Base-by-base conservation (phyloP, 306 rosid species). In the Cucurbita ficifolia region DNA sequence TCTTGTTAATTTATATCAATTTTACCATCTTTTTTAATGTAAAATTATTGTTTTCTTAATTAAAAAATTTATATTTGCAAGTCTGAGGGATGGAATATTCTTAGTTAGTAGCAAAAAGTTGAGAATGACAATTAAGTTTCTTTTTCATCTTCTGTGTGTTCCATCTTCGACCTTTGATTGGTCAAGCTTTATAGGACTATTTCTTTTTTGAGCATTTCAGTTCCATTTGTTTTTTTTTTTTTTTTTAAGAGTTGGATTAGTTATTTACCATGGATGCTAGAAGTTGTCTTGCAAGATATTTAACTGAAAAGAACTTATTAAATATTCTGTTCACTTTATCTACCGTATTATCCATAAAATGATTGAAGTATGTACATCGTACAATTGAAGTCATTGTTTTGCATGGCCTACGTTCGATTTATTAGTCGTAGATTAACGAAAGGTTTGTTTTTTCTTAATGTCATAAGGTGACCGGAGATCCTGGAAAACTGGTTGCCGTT, bases 381-480 rank as follows among this genome's bases (percentile, higher is more conserved):
- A 22, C 38, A 56, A 5, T 56, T 11, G 36, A 22, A 56, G 36
- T 56, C 62, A 56, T 56, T 56, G 17, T 10, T 4, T 62, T 62
- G 69, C 7, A 7, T 36, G 6, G 10, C 11, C 65, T 17, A 3
- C n/a, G 48, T 36, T 38, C 48, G 17, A 38, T 36, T 16, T 62
- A n/a, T 62, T 36, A 38, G 4, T n/a, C 21, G 71, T 9, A 18
- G 33, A 13, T 33, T 29, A 59, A 7, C n/a, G 8, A 42, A 6
- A 18, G 16, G 16, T 62, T 72, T 63, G 18, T 68, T 77, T 33
- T 54, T n/a, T 69, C 54, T 71, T 79, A 70, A 72, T 70, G 61
- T 76, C 42, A 61, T 79, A 63, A 86, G 90, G 86, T 86, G 75
- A 81, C 90, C 38, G 90, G 90, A 73, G 90, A 86, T 73, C 90